Evolutionary conservation across 257 asterid genomes (phyloP), one percentile per base, ranked within the genome.

Genomic region (Misopates orontium): DNA sequence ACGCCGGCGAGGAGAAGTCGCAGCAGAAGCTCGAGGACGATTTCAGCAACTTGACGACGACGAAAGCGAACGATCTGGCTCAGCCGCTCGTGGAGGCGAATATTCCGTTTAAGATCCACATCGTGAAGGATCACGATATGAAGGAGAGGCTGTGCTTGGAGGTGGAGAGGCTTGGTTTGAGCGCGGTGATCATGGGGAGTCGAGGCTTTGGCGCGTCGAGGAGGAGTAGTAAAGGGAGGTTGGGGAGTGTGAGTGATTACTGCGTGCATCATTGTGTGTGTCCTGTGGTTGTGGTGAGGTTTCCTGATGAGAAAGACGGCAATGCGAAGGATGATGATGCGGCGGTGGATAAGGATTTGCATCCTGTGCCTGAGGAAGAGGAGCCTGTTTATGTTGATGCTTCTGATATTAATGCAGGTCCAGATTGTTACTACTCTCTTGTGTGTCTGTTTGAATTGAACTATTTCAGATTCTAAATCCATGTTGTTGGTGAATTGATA

Each of bases 91-190:
- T 85, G 59, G 90, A 85, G 54, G 96, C 71, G 32, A 75, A 60
- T 50, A 75, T 88, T 55, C 90, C 90, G 45, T 88, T 81, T 70
- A 88, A 78, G 85, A 80, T 88, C 69, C 96, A 78, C 66, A 87
- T 87, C n/a, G 90, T 87, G 72, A 85, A 82, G 80, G 96, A 88
- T 63, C 93, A 88, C 22, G 96, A 88, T 62, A 85, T 85, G 96
- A 87, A 87, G 77, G 95, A 87, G 83, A 78, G 96, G 80, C 72
- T 87, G 56, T 87, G 96, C 71, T 61, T 88, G 87, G 96, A 87
- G 83, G 95, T 87, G 36, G 95, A 87, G 85, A 76, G 95, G 87
- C 76, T 87, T 14, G 93, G 93, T 25, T 71, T 88, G 68, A 82
- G 91, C 68, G 87, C 93, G 22, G 88, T 88, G 45, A 82, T 88